phyloP scores from a whole-genome alignment of 2,329 filamentous ascomycete species.

The Rugonectria rugulosa region DNA sequence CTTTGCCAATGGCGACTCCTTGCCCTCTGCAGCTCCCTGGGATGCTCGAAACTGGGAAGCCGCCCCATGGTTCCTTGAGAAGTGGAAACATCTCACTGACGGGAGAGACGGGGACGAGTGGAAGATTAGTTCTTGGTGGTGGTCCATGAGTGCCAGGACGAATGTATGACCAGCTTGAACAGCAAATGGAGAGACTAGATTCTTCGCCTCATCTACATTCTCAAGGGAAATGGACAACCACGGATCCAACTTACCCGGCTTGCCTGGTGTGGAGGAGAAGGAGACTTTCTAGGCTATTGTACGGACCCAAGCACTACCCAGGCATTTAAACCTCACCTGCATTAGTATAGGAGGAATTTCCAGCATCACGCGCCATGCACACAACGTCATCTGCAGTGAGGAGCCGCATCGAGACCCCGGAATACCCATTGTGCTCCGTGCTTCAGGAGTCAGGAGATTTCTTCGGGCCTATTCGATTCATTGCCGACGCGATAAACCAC shows the following conservation, averaged over 20 bases:
- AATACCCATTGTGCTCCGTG: not conserved
- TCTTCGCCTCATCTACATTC: not conserved
- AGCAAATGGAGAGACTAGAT: not conserved
- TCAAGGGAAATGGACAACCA: not conserved
- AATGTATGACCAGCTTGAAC: not conserved
- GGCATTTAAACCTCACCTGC: conserved; percentile 1
- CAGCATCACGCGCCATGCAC: not conserved
- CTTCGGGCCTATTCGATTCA: not conserved
- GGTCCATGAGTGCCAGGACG: conserved; percentile 12
- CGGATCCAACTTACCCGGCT: not conserved
- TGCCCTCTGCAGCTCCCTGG: conserved; percentile 9
- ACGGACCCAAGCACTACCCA: not conserved
- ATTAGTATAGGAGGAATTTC: not conserved
- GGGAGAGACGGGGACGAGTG: conserved; percentile 20
- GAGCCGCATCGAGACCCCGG: not conserved
- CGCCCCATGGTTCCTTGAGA: conserved; percentile 19
- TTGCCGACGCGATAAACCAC: not conserved
- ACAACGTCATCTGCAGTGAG: conserved; percentile 1
- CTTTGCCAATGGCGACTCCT: not conserved
- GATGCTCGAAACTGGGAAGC: conserved; percentile 23
- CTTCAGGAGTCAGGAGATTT: not conserved
- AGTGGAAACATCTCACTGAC: conserved; percentile 12
- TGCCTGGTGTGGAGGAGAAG: not conserved
- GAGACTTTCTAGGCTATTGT: not conserved
- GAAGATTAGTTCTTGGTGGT: conserved; percentile 19